Percentiles rank a stretch among this genome's conserved stretches.
Conservation (phyloP, 164 flowering plant species). For the Kingdonia uniflora region DNA sequence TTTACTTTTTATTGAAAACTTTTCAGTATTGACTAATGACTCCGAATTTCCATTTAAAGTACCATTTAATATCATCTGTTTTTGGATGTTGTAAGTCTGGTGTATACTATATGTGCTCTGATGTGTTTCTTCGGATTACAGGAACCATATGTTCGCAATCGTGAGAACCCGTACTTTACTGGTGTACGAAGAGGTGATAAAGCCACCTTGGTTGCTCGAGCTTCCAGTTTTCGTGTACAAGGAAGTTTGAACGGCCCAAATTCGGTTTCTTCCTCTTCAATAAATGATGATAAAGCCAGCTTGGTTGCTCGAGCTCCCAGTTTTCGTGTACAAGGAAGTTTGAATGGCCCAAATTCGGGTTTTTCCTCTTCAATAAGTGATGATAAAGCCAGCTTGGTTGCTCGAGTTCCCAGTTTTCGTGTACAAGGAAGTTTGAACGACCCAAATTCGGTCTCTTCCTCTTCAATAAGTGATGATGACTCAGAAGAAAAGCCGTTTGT, state of each 20-base stretch:
- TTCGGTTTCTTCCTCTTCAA: conserved; percentile 17
- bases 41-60: too few relatives aligned
- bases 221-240: conserved; percentile 8
- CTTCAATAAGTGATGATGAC: conserved; percentile 23
- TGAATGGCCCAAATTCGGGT: conserved; percentile 7
- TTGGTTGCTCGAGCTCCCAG: conserved; percentile 7
- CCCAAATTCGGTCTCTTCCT: conserved; percentile 16
- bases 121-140: conserved; percentile 6
- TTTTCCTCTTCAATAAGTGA: conserved; percentile 22
- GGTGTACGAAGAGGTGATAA: conserved; percentile 25
- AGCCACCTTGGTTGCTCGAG: conserved; percentile 7
- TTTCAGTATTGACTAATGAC: too few relatives aligned
- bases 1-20: too few relatives aligned
- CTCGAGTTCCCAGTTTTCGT: conserved; percentile 9
- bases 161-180: conserved; percentile 25
- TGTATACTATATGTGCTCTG: too few relatives aligned
- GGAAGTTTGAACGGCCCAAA: conserved; percentile 10
- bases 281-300: conserved; percentile 14
- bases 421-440: conserved; percentile 9
- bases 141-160: conserved; percentile 28
- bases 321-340: conserved; percentile 11
- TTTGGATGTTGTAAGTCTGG: too few relatives aligned
- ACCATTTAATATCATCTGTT: too few relatives aligned
- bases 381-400: conserved; percentile 9
- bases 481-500: conserved; percentile 2